A percentile compares a stretch with the other conserved stretches of the same genome.
phyloP scores from a whole-genome alignment of 495 filamentous ascomycete species.

The Articulospora tetracladia region DNA sequence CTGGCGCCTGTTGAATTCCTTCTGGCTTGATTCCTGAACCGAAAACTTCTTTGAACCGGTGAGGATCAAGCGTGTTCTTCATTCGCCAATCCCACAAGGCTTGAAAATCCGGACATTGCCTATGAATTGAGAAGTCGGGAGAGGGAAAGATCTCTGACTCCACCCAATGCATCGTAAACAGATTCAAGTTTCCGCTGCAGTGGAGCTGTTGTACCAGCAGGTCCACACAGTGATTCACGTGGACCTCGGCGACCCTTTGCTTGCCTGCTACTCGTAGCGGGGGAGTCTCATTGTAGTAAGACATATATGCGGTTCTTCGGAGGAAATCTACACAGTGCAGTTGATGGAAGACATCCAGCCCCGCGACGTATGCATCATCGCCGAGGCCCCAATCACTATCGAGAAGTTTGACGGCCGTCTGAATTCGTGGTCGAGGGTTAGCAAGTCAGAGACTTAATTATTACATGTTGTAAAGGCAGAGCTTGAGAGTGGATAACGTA shows the following conservation, averaged over 20 bases:
- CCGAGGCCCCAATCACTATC: slow-evolving; percentile 32
- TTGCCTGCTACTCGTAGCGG: neutral
- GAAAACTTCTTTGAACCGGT: neutral
- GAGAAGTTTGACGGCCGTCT: slow-evolving; percentile 27
- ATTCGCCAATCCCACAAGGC: neutral
- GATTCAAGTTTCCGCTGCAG: neutral
- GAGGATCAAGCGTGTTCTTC: neutral
- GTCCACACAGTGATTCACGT: neutral
- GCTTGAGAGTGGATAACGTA: too few relatives aligned
- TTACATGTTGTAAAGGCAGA: too few relatives aligned
- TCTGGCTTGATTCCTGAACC: neutral
- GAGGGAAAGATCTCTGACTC: neutral
- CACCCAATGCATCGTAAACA: neutral
- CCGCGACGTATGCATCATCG: slow-evolving; percentile 33
- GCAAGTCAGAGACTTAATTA: too few relatives aligned
- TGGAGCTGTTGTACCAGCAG: neutral
- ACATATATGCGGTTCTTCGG: neutral
- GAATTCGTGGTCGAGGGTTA: too few relatives aligned
- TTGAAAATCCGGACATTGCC: neutral
- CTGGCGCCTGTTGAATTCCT: neutral
- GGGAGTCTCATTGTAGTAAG: neutral
- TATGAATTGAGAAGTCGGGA: neutral
- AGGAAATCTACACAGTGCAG: neutral
- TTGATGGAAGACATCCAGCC: slow-evolving; percentile 28
- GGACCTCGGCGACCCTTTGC: neutral